Evolutionary conservation across 768 basidiomycete genomes (phyloP), one percentile per base, ranked within the genome.

Genomic region (Auricularia sp.): DNA sequence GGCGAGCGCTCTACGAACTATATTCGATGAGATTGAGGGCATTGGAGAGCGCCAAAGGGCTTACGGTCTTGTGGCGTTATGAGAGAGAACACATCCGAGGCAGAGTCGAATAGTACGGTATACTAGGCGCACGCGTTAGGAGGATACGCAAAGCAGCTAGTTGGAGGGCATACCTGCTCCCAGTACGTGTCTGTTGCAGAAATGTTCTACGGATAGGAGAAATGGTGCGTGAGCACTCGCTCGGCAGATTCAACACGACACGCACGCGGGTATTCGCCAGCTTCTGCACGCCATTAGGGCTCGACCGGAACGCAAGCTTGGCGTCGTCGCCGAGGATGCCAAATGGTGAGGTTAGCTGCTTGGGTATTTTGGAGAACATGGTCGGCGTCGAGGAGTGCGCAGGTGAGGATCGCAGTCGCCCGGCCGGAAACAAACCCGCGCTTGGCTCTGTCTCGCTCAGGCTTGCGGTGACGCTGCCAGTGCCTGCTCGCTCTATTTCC

Each of bases 1-100:
- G 36, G 83, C 75, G 18, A 96, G 82, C 18, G 92, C 89, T 67
- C 88, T 86, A 42, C 92, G 87, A 69, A 97, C 93, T 95, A 63
- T 65, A 56, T 36, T 39, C 67, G 21, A 63, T 70, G 54, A 71
- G 67, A 35, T 35, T 35, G 36, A 37, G 42, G 36, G n/a, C 66
- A 62, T 24, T 62, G 61, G 29, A 67, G 42, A 62, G 61, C 58
- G 21, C 44, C 35, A 3, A 54, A 61, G 34, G 36, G 78, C 89
- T 67, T 77, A 94, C 92, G 83, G 72, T 95, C 92, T 69, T 92
- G 85, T 0, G 90, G 85, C 2, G 90, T 86, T 69, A 95, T 88
- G 62, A 96, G 83, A 16, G 94, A 90, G 76, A 92, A 94, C 44
- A 94, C 92, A 69, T 96, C 93, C 0, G 92, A 90, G 1, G 91